Base-by-base conservation (phyloP, 441 rosid species). In the Populus hybrid region DNA sequence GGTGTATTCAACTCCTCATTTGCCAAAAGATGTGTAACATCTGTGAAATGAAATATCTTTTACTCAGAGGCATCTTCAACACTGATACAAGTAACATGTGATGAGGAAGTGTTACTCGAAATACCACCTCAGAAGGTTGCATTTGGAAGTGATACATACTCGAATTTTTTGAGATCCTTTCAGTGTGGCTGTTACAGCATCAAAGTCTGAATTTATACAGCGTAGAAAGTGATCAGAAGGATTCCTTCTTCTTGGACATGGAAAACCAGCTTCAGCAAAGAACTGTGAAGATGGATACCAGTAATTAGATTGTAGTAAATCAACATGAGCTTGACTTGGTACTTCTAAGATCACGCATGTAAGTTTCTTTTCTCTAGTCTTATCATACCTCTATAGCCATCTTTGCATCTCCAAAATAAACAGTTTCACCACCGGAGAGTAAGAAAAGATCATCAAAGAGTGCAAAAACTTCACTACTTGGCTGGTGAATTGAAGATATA, bases 101-200 rank as follows among this genome's bases (percentile, higher is more conserved):
- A 46, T 46, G 57, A 14, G 57, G 57, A 50, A 50, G 20, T 50
- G 57, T 50, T 46, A 14, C 57, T 46, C 57, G 5, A 46, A 50
- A 50, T 50, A 14, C 20, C 57, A 50, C 57, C 8, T 24, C 5
- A 26, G 69, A 65, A 24, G 16, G 35, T 24, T 21, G 69, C 16
- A 23, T 7, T 66, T 24, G 30, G 40, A 14, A 14, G 7, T 26
- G 38, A 79, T 23, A 80, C 91, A 79, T 88, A 93, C 99, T 93
- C 91, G 78, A 24, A 87, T 86, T 86, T 92, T 93, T 95, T 92
- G 92, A 73, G 99, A 95, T 8, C 98, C 99, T 82, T 91, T 93
- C 18, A 93, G 85, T 30, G 99, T 93, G 42, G 99, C 96, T 87
- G 93, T 92, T 72, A 95, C 95, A 88, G 91, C 93, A 82, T 93